Percentiles rank a stretch among this genome's conserved stretches.
These are phyloP conservation scores for Teratosphaeria pseudoeucalypti DNA, from an alignment of 2,329 filamentous ascomycete genomes.

Conservation along the genomic window DNA sequence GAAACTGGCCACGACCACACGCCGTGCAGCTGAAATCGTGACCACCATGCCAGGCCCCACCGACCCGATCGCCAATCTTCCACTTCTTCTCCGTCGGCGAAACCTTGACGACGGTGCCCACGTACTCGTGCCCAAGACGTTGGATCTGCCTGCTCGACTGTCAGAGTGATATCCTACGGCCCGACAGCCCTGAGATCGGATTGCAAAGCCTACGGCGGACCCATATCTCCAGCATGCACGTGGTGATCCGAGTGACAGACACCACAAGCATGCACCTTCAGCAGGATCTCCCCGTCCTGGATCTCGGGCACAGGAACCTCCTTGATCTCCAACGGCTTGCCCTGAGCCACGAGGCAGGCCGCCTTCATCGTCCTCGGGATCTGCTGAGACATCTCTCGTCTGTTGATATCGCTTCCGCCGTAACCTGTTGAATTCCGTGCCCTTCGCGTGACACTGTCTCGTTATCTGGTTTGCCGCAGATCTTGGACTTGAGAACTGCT, in stretches of 20 bases:
- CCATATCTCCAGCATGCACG: slow-evolving; percentile 40
- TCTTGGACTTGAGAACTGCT: not conserved
- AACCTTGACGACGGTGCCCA: slow-evolving; percentile 53
- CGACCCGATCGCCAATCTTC: slow-evolving; percentile 55
- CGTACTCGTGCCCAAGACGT: slow-evolving; percentile 54
- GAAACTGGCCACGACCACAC: slow-evolving; percentile 54
- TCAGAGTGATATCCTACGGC: not conserved
- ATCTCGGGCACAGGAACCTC: slow-evolving; percentile 50
- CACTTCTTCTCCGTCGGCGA: slow-evolving; percentile 48
- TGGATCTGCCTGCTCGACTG: slow-evolving; percentile 28
- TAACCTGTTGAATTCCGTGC: not conserved
- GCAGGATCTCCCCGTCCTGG: slow-evolving; percentile 48
- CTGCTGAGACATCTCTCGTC: not conserved
- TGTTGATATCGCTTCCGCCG: not conserved
- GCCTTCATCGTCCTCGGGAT: slow-evolving; percentile 57
- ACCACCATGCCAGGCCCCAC: slow-evolving; percentile 59
- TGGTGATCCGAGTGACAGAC: slow-evolving; percentile 55
- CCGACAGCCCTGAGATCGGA: not conserved
- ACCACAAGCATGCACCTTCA: slow-evolving; percentile 63
- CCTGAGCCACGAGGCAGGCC: slow-evolving; percentile 47
- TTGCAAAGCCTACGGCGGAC: slow-evolving; percentile 33
- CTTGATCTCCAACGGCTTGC: slow-evolving; percentile 46
- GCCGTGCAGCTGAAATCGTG: slow-evolving; percentile 51
- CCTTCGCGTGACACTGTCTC: not conserved
- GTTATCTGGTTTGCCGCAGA: not conserved